These are phyloP conservation scores for Podaxis sp. DNA, from an alignment of 768 basidiomycete genomes.

Conservation along the genomic window DNA sequence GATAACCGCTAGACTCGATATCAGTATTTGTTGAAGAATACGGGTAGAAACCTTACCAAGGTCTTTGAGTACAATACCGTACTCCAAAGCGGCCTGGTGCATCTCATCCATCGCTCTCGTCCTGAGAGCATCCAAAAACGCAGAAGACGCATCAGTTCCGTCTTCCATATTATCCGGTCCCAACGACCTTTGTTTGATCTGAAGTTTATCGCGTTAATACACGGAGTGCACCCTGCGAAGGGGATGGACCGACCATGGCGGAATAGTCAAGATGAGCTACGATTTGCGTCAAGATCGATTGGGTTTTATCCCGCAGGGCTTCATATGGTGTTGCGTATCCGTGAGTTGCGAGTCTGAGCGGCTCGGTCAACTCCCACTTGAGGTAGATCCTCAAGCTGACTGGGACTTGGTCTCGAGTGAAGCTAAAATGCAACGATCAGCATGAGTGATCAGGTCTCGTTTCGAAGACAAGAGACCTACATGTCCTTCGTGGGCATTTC, in stretches of 20 bases:
- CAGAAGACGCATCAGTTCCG: slow-evolving; percentile 61
- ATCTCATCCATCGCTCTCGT: slow-evolving; percentile 87
- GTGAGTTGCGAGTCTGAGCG: slow-evolving; percentile 69
- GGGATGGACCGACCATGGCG: slow-evolving; percentile 31
- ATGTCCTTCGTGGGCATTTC: slow-evolving; percentile 90
- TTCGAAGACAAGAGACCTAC: slow-evolving; percentile 32
- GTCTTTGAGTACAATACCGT: slow-evolving; percentile 80
- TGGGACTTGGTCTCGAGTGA: slow-evolving; percentile 84
- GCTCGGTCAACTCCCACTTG: slow-evolving; percentile 61
- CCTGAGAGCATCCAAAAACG: slow-evolving; percentile 78
- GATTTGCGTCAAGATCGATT: slow-evolving; percentile 83
- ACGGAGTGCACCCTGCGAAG: neutral
- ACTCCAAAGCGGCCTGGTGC: slow-evolving; percentile 75
- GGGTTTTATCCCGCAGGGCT: slow-evolving; percentile 75
- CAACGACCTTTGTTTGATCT: slow-evolving; percentile 78
- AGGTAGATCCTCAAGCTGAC: slow-evolving; percentile 81
- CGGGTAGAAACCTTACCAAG: slow-evolving; percentile 41
- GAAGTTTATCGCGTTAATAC: neutral
- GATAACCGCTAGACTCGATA: slow-evolving; percentile 57
- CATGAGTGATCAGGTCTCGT: neutral
- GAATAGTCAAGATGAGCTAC: slow-evolving; percentile 66
- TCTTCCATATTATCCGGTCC: slow-evolving; percentile 76
- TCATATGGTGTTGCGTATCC: slow-evolving; percentile 84
- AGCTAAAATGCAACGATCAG: slow-evolving; percentile 33
- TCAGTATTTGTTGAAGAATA: neutral